Conservation (phyloP, 139 green algal species). For the Pseudopediastrum boryanum region DNA sequence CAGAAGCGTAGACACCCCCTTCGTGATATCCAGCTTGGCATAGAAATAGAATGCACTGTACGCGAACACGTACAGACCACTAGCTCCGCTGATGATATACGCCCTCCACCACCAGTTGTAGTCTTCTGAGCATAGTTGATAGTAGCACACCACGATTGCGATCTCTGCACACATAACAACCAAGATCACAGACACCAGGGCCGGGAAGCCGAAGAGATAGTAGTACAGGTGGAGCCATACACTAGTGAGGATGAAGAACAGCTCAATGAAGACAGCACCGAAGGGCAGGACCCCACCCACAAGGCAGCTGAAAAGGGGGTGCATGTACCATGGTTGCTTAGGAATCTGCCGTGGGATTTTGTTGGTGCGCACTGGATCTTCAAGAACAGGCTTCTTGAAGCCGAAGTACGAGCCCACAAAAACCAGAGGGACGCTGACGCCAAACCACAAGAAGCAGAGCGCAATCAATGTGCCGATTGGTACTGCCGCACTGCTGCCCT, state of each 20-base stretch:
- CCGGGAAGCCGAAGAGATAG: constrained; percentile 98
- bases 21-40: constrained; percentile 61
- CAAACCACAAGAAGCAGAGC: constrained; percentile 97
- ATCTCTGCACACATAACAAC: constrained; percentile 98
- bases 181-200: constrained; percentile 96
- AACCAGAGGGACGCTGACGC: constrained; percentile 94
- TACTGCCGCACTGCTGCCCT: constrained; percentile 91
- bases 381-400: constrained; percentile 86
- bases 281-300: constrained; percentile 92
- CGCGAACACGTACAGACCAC: constrained; percentile 94
- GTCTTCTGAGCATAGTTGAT: constrained; percentile 89
- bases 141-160: constrained; percentile 99
- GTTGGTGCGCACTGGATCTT: constrained; percentile 97
- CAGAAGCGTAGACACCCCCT: not conserved
- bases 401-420: constrained; percentile 97
- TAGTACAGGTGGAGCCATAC: constrained; percentile 85
- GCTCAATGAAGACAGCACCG: constrained; percentile 96
- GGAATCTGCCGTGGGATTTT: constrained; percentile 99
- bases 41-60: constrained; percentile 98
- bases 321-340: constrained; percentile 94
- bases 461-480: constrained; percentile 97
- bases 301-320: constrained; percentile 76
- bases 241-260: constrained; percentile 97
- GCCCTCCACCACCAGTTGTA: constrained; percentile 97
- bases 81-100: constrained; percentile 89